Conservation (phyloP, 768 basidiomycete genomes). For the Phanerochaete carnosa region DNA sequence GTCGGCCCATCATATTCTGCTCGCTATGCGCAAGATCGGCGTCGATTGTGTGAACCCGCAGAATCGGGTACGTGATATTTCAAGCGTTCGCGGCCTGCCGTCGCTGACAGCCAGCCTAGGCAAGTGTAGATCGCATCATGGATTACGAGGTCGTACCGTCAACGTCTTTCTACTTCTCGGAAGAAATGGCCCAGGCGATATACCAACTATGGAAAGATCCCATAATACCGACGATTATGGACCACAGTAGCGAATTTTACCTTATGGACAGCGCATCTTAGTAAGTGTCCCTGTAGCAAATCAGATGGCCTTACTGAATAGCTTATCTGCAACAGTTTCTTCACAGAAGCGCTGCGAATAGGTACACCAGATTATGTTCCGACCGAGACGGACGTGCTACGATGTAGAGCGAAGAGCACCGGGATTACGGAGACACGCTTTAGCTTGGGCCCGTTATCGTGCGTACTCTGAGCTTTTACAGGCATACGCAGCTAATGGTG, state of each 20-base stretch:
- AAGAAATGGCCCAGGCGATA: slow-evolving; percentile 69
- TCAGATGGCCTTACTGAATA: background rate
- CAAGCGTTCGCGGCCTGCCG: background rate
- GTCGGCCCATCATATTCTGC: slow-evolving; percentile 80
- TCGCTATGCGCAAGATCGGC: slow-evolving; percentile 83
- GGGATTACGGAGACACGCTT: slow-evolving; percentile 91
- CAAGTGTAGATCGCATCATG: slow-evolving; percentile 57
- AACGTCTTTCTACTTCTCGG: slow-evolving; percentile 44
- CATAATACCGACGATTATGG: slow-evolving; percentile 46
- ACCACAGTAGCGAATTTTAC: slow-evolving; percentile 76
- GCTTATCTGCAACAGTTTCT: slow-evolving; percentile 58
- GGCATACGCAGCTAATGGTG: background rate
- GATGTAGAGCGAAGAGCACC: slow-evolving; percentile 85
- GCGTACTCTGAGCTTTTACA: slow-evolving; percentile 9
- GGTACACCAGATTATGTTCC: slow-evolving; percentile 79
- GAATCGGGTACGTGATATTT: slow-evolving; percentile 48
- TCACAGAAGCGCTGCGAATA: slow-evolving; percentile 80
- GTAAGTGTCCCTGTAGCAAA: slow-evolving; percentile 40
- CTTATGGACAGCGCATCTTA: slow-evolving; percentile 94
- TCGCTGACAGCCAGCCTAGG: slow-evolving; percentile 15
- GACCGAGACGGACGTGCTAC: slow-evolving; percentile 80
- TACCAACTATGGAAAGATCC: slow-evolving; percentile 69
- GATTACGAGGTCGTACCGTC: slow-evolving; percentile 51
- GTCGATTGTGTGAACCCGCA: slow-evolving; percentile 67
- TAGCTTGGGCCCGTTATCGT: slow-evolving; percentile 53